A percentile compares a stretch with the other conserved stretches of the same genome.
phyloP scores from a whole-genome alignment of 352 stramenopile genomes.

The Halophytophthora polymorphica region DNA sequence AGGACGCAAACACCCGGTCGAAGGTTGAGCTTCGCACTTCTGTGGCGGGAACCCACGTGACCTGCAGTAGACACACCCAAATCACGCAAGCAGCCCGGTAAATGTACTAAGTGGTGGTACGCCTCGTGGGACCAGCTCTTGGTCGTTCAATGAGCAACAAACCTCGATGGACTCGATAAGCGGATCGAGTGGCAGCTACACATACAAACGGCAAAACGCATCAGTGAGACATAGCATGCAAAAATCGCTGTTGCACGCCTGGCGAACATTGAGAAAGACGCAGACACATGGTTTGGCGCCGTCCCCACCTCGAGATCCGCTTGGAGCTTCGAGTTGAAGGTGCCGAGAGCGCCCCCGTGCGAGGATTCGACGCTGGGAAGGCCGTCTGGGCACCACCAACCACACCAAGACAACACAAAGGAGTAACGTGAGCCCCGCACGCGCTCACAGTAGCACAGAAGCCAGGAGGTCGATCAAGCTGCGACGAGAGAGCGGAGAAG shows the following conservation, averaged over 20 bases:
- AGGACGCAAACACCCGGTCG: constrained; percentile 25
- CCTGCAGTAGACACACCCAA: constrained; percentile 15
- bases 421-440: too few species aligned
- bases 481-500: not conserved
- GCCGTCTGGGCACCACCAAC: constrained; percentile 13
- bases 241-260: not conserved
- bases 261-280: not conserved
- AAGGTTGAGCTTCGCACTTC: constrained; percentile 34
- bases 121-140: too few species aligned
- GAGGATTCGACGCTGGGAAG: constrained; percentile 19
- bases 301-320: constrained; percentile 13
- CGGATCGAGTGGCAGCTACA: constrained; percentile 26
- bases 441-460: too few species aligned
- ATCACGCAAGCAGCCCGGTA: not conserved
- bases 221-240: not conserved
- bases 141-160: not conserved
- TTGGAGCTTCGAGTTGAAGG: constrained; percentile 17
- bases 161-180: constrained; percentile 41
- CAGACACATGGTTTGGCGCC: not conserved
- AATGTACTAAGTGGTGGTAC: too few species aligned
- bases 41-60: constrained; percentile 27
- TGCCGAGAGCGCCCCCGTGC: constrained; percentile 22
- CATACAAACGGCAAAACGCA: not conserved
- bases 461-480: too few species aligned
- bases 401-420: too few species aligned